These are phyloP conservation scores for Bromus sterilis DNA, from an alignment of 176 grass and related monocot genomes.

Conservation along the genomic window DNA sequence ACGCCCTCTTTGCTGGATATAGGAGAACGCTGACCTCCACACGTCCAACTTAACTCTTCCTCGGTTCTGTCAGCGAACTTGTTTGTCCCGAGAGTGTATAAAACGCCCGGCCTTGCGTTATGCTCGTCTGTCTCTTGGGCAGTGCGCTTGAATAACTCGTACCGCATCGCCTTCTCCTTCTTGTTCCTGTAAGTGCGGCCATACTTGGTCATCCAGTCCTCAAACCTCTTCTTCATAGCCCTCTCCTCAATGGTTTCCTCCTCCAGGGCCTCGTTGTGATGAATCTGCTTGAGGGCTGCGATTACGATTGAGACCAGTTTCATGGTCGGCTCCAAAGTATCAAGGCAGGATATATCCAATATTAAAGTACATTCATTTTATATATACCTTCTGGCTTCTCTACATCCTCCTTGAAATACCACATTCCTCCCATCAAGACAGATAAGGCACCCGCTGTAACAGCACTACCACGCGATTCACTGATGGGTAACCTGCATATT, in stretches of 20 bases:
- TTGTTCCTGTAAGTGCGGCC: neutral
- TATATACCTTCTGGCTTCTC: neutral
- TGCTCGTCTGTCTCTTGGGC: neutral
- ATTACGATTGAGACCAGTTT: neutral
- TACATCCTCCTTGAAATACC: neutral
- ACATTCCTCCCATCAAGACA: neutral
- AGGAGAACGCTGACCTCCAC: neutral
- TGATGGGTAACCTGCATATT: neutral
- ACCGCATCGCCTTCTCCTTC: neutral
- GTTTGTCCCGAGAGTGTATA: neutral
- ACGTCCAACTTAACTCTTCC: neutral
- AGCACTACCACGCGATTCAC: neutral
- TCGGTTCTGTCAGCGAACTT: neutral
- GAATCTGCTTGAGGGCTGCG: neutral
- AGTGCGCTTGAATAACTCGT: neutral
- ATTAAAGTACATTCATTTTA: neutral
- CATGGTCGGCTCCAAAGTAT: too few relatives aligned
- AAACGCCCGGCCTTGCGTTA: neutral
- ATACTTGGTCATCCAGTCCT: neutral
- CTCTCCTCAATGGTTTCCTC: neutral
- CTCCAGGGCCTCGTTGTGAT: neutral
- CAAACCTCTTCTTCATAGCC: neutral
- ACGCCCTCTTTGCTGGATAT: neutral
- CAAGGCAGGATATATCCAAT: too few relatives aligned
- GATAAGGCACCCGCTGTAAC: neutral